Percentiles rank a stretch among this genome's conserved stretches.
Conservation (phyloP, 768 basidiomycete genomes). For the Lactarius hengduanensis region DNA sequence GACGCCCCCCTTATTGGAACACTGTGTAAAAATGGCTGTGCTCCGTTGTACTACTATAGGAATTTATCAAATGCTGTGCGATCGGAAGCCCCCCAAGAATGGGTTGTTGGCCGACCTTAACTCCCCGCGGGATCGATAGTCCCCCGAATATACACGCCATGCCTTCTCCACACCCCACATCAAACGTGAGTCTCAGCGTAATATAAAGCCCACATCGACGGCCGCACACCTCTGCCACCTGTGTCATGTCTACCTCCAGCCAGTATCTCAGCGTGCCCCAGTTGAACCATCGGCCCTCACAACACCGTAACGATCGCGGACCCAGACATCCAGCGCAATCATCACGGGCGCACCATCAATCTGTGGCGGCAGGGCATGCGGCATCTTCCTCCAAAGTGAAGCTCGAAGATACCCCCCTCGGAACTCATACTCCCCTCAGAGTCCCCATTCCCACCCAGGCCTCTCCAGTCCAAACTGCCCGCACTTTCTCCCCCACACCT, state of each 20-base stretch:
- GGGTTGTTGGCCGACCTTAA: constrained; percentile 1
- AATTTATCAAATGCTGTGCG: constrained; percentile 24
- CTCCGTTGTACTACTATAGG: constrained; percentile 1
- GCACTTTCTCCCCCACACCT: neutral
- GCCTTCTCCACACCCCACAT: constrained; percentile 23
- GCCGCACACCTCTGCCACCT: neutral
- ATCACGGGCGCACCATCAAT: neutral
- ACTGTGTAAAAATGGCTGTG: constrained; percentile 1
- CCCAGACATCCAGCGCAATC: neutral
- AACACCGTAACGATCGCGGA: constrained; percentile 14
- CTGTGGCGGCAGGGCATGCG: neutral
- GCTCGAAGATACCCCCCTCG: constrained; percentile 24
- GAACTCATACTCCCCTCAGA: constrained; percentile 2
- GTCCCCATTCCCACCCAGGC: neutral
- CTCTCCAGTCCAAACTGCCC: neutral
- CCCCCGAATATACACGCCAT: constrained; percentile 6
- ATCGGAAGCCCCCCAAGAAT: neutral
- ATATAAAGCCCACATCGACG: constrained; percentile 16
- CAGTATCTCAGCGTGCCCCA: constrained; percentile 22
- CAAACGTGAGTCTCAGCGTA: constrained; percentile 7
- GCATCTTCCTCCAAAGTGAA: constrained; percentile 23
- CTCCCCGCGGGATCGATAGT: neutral
- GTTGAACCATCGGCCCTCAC: constrained; percentile 13
- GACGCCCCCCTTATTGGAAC: neutral
- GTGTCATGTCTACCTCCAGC: constrained; percentile 18